These are phyloP conservation scores for Candida takata DNA, from an alignment of 805 yeast genomes.

Conservation along the genomic window DNA sequence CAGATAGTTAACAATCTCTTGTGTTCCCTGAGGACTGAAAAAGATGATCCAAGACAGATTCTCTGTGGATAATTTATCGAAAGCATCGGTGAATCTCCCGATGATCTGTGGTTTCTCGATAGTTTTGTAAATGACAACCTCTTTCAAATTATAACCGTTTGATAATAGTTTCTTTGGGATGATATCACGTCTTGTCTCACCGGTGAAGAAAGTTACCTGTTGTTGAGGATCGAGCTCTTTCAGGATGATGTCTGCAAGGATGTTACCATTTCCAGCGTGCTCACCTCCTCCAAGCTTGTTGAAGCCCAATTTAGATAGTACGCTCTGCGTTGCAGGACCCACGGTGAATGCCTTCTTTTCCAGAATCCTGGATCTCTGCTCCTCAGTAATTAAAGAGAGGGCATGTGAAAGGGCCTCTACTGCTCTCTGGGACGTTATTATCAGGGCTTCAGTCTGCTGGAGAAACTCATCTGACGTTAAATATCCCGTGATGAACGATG, in stretches of 20 bases:
- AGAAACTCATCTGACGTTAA: conserved; percentile 39
- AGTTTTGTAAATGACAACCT: conserved; percentile 67
- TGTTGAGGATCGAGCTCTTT: conserved; percentile 7
- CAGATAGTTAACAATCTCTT: conserved; percentile 46
- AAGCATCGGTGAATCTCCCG: conserved; percentile 24
- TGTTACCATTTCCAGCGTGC: conserved; percentile 74
- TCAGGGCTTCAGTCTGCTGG: conserved; percentile 40
- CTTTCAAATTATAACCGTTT: conserved; percentile 41
- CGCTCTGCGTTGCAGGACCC: conserved; percentile 78
- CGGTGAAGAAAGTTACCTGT: conserved; percentile 71
- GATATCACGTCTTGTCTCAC: conserved; percentile 75
- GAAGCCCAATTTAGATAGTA: conserved; percentile 59
- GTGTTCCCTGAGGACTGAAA: conserved; percentile 89
- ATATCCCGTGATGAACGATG: conserved; percentile 35
- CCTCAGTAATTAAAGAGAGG: conserved; percentile 16
- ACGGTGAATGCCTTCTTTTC: conserved; percentile 69
- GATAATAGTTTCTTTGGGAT: conserved; percentile 55
- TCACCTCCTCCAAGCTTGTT: conserved; percentile 61
- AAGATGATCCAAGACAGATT: conserved; percentile 63
- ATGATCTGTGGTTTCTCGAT: conserved; percentile 40
- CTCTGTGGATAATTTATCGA: conserved; percentile 16
- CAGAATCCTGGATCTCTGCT: conserved; percentile 26
- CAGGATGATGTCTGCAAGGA: conserved; percentile 60
- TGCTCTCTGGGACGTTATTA: conserved; percentile 87
- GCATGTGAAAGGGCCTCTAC: conserved; percentile 67